Evolutionary conservation across 1,284 basidiomycete genomes (phyloP), one percentile per base, ranked within the genome.

Genomic region (Leccinum griseonigrum): DNA sequence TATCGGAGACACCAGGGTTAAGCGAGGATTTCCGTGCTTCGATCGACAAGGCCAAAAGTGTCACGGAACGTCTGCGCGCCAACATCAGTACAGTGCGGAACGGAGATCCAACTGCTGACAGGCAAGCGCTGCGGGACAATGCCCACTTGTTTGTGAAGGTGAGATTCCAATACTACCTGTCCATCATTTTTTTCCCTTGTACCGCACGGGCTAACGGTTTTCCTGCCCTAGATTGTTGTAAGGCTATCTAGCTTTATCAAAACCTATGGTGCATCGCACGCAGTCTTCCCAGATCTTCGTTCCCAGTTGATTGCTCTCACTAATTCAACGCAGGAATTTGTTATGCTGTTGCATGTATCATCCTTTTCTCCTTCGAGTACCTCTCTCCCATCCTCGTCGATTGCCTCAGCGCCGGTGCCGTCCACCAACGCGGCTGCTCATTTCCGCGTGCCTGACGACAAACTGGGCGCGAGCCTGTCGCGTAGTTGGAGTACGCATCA

Each of bases 271-370:
- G 78, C 79, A 54, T 76, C 81, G 8, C 82, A 83, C 64, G 75
- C 79, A 14, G 77, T 88, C n/a, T 83, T 88, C 16, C 74, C 83
- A 16, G 75, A 78, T 46, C 76, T 92, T 56, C 83, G 88, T 60
- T 81, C 77, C 56, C 85, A 86, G 69, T 86, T 92, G 78, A 83
- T 88, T 56, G 83, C 84, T 64, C 80, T 93, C 62, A 90, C 87
- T 46, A 89, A 90, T 66, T 83, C 87, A 29, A 91, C 91, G 9
- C 87, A 92, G 73, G 89, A 90, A 70, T 88, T 91, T 66, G 85
- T 89, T 57, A 89, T 91, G 68, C 79, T 93, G 56, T 76, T 92
- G 16, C 89, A 91, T 70, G 86, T 90, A 55, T 91, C 91, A n/a
- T 91, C 90, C 0, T 88, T 89, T 69, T 85, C 91, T 34, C 80